Evolutionary conservation across 176 grass and related monocot genomes (phyloP).

Genomic region (Luzula sylvatica): DNA sequence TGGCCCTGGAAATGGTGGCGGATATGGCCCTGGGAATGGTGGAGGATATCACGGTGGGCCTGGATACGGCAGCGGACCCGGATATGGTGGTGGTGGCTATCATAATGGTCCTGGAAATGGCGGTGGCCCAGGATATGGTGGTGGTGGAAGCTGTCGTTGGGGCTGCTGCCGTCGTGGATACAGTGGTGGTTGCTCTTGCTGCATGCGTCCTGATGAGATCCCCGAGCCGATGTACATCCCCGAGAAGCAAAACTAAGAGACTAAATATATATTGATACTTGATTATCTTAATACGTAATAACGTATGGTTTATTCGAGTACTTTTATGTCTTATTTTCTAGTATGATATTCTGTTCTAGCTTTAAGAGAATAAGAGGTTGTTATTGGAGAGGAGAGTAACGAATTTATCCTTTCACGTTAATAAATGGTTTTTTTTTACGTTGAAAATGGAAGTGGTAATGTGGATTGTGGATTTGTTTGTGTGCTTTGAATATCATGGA

Average conservation of each 20-base stretch:
- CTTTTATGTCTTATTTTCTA: no score
- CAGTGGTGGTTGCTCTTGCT: constrained; percentile 42
- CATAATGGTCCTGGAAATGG: constrained; percentile 13
- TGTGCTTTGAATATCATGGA: no score
- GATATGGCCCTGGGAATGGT: constrained; percentile 11
- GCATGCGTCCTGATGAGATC: constrained; percentile 33
- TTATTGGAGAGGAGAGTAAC: no score
- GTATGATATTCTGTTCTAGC: no score
- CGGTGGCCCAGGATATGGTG: constrained; percentile 10
- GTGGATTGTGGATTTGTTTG: no score
- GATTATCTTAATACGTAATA: no score
- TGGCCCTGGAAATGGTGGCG: constrained; percentile 1
- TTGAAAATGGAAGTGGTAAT: no score
- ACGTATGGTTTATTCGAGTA: no score
- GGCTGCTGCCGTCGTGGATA: constrained; percentile 36
- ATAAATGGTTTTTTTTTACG: no score
- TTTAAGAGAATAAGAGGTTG: no score
- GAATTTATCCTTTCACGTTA: no score
- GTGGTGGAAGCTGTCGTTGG: constrained; percentile 14
- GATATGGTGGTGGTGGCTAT: not conserved
- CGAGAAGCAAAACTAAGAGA: constrained; percentile 15
- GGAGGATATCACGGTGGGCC: not conserved
- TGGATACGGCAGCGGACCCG: constrained; percentile 3
- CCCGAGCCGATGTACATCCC: constrained; percentile 55
- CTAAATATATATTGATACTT: no score